These are phyloP conservation scores for Kwoniella dejecticola DNA, from an alignment of 768 basidiomycete genomes.

Conservation along the genomic window DNA sequence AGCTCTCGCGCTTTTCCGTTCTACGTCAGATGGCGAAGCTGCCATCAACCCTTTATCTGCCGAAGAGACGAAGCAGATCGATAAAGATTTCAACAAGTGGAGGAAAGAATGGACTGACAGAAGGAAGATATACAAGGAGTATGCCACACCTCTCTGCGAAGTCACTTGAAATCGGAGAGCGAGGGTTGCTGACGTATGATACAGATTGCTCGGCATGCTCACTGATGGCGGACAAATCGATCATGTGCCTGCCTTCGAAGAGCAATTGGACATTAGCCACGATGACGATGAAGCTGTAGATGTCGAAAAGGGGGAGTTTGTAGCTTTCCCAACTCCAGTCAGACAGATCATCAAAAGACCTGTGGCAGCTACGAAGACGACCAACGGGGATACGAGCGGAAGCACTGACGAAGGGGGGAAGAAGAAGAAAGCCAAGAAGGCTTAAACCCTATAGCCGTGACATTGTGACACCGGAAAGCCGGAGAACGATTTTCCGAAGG, in stretches of 20 bases:
- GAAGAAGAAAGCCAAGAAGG: conserved; percentile 44
- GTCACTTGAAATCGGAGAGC: not conserved
- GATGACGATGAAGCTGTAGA: conserved; percentile 71
- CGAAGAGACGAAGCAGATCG: conserved; percentile 69
- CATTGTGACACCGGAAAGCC: too few species aligned
- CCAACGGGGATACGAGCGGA: not conserved
- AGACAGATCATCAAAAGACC: not conserved
- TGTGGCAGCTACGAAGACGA: not conserved
- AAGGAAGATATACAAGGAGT: conserved; percentile 75
- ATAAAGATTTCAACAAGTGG: conserved; percentile 78
- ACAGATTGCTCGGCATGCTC: conserved; percentile 73
- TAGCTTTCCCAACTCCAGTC: conserved; percentile 44
- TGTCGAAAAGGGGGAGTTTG: conserved; percentile 69
- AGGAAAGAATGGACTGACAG: conserved; percentile 76
- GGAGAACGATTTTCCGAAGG: too few species aligned
- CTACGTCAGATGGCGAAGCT: conserved; percentile 13
- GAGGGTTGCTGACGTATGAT: not conserved
- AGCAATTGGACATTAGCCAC: conserved; percentile 77
- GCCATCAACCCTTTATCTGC: conserved; percentile 60
- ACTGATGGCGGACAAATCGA: conserved; percentile 70
- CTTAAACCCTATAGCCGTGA: not conserved
- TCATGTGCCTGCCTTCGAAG: conserved; percentile 67
- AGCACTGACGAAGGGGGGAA: conserved; percentile 17
- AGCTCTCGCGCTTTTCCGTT: conserved; percentile 38
- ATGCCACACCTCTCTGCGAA: conserved; percentile 46